Conservation (phyloP, 2,329 filamentous ascomycete species). For the Diaporthe humulicola region DNA sequence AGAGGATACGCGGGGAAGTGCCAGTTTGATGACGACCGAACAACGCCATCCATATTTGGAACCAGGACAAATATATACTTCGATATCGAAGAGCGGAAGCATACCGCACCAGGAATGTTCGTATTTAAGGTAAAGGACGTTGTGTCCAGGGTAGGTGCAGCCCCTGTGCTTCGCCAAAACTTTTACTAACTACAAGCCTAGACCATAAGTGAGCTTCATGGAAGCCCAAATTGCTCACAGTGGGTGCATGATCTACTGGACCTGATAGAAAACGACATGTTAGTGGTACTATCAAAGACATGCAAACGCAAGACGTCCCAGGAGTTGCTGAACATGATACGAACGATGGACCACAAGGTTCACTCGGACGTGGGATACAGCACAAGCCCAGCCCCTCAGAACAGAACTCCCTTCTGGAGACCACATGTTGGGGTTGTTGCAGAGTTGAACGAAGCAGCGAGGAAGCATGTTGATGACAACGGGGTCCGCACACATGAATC, state of each 20-base stretch:
- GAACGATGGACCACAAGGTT: not conserved
- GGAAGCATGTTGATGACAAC: not conserved
- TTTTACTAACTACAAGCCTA: not conserved
- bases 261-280: slow-evolving; percentile 10
- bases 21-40: not conserved
- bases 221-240: not conserved
- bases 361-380: not conserved
- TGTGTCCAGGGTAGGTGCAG: slow-evolving; percentile 7
- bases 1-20: slow-evolving; percentile 1
- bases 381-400: not conserved
- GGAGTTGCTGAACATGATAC: not conserved
- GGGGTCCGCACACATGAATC: not conserved
- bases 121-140: slow-evolving; percentile 29
- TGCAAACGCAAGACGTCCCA: not conserved
- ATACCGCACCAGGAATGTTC: accelerated
- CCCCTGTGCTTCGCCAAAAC: not conserved
- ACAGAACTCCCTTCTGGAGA: not conserved
- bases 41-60: slow-evolving; percentile 22
- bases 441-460: slow-evolving; percentile 6
- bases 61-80: slow-evolving; percentile 9
- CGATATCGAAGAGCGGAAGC: not conserved
- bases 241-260: slow-evolving; percentile 16
- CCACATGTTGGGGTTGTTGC: not conserved
- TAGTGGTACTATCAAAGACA: not conserved
- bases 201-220: slow-evolving; percentile 28